Conservation (phyloP, 371 early-diverging fungal species). For the Coemansia sp. region DNA sequence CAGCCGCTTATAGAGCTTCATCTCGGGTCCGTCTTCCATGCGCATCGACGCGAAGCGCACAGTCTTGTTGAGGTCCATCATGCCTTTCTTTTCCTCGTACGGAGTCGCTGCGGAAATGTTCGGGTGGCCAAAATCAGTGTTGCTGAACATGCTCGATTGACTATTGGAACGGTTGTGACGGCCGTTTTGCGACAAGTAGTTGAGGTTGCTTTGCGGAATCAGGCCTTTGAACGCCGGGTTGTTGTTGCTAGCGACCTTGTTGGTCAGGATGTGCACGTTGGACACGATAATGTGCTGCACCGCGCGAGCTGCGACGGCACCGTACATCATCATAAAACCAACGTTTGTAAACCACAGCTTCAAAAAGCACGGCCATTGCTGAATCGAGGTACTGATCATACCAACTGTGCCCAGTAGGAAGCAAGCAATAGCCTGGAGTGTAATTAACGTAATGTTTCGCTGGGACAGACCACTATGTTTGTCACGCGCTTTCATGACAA, state of each 20-base stretch:
- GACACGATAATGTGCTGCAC: conserved; percentile 41
- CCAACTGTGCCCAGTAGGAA: conserved; percentile 19
- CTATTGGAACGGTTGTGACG: conserved; percentile 23
- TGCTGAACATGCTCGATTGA: conserved; percentile 38
- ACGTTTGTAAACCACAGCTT: conserved; percentile 30
- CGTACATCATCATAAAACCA: conserved; percentile 26
- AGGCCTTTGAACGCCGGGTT: conserved; percentile 26
- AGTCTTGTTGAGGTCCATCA: conserved; percentile 4
- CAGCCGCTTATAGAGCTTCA: conserved; percentile 24
- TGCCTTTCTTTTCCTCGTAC: conserved; percentile 8
- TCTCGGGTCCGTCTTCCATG: conserved; percentile 15
- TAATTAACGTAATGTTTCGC: conserved; percentile 26
- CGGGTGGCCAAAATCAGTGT: conserved; percentile 21
- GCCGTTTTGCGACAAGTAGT: neutral
- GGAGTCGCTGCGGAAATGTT: conserved; percentile 5
- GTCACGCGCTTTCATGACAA: conserved; percentile 35
- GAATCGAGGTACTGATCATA: conserved; percentile 36
- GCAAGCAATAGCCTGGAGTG: conserved; percentile 28
- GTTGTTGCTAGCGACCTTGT: conserved; percentile 34
- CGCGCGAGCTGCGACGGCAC: conserved; percentile 32
- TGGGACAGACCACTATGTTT: conserved; percentile 41
- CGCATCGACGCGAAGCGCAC: conserved; percentile 7
- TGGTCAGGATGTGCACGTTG: conserved; percentile 39
- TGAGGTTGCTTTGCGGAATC: conserved; percentile 19
- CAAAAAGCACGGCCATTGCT: conserved; percentile 42